A percentile compares a stretch with the other conserved stretches of the same genome.
phyloP scores from a whole-genome alignment of 495 filamentous ascomycete species.

The Cercophora newfieldiana region DNA sequence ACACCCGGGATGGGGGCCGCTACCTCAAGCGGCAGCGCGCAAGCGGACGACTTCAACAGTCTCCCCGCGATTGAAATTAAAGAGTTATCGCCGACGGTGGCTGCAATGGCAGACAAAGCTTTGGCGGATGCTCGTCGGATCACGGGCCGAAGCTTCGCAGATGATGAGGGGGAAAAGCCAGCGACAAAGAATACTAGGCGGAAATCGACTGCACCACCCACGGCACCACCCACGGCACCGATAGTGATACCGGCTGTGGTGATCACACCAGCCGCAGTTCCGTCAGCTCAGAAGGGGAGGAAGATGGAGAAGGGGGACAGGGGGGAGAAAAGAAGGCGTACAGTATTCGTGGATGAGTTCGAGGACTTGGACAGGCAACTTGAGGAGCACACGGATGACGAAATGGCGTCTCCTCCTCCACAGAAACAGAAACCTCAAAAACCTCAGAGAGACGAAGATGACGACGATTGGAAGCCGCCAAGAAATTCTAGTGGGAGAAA shows the following conservation, averaged over 20 bases:
- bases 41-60: not conserved
- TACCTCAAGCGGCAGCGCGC: not conserved
- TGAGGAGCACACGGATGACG: too few relatives aligned
- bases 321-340: too few relatives aligned
- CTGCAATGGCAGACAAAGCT: not conserved
- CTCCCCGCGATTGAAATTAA: not conserved
- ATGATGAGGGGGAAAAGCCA: not conserved
- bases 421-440: too few relatives aligned
- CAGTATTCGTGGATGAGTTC: too few relatives aligned
- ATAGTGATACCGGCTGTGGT: too few relatives aligned
- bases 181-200: not conserved
- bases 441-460: not conserved
- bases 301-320: too few relatives aligned
- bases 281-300: too few relatives aligned
- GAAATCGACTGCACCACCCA: not conserved
- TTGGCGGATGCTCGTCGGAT: not conserved
- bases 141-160: not conserved
- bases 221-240: too few relatives aligned
- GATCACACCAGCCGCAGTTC: too few relatives aligned
- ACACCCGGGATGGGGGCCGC: too few relatives aligned
- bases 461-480: not conserved
- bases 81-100: not conserved
- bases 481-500: not conserved
- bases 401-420: too few relatives aligned
- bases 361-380: too few relatives aligned